Base-by-base conservation (phyloP, 1,139 yeast genomes). In the Yamadazyma diddensiae region DNA sequence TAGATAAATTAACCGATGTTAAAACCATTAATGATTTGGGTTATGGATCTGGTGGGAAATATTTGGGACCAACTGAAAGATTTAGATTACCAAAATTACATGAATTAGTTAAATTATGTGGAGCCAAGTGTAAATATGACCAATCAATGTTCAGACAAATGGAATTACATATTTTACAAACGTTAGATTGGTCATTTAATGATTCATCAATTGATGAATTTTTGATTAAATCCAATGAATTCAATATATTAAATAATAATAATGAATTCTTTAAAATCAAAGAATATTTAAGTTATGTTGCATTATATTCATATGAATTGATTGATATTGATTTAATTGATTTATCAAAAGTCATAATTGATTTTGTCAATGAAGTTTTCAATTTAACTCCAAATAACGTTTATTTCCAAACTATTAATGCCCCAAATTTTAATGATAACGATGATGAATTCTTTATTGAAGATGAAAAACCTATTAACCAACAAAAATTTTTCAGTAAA, bases 41-140 rank as follows among this genome's bases (percentile, higher is more conserved):
- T 28, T 66, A 65, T 45, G 74, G 74, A 3, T 46, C 57, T 24
- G 83, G 84, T 26, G 82, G 82, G 11, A 66, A 81, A 47, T 77
- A 64, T 52, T 57, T 66, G 37, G 85, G 85, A 12, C 85, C 86
- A 26, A 77, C 80, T 30, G 79, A 79, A 49, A 62, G 86, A 45
- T 77, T 78, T 42, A 64, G 87, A 52, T 69, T 78, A 35, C 85
- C 85, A 26, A 71, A 82, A 47, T 60, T 79, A 36, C 66, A 70
- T 26, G 87, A 79, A 52, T 61, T 79, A 43, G 77, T 79, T 37
- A 77, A 72, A 52, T 58, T 74, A 31, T 79, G 84, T 53, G 81
- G 81, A 21, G 73, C 75, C 31, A 62, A 69, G 43, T 71, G 79
- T 43, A 65, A 66, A 35, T 77, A 77, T 49, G 82, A 77, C 46